Evolutionary conservation across 352 stramenopile species (phyloP).

Genomic region (Pythium folliculosum): DNA sequence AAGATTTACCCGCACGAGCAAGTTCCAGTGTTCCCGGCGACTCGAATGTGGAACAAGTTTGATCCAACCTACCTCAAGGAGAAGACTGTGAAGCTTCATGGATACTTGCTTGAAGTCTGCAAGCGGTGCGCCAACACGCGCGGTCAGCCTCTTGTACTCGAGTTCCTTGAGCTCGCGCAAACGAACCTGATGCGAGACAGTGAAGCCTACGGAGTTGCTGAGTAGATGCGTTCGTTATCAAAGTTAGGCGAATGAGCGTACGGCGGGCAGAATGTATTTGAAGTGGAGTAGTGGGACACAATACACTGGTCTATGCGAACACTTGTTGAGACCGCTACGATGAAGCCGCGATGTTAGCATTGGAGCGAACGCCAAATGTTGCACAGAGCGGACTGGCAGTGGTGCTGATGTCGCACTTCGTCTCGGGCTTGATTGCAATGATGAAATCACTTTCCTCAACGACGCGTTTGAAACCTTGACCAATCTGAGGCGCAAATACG

Average conservation of each 20-base stretch:
- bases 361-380: conserved; percentile 29
- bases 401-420: conserved; percentile 32
- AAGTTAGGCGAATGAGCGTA: background rate
- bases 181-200: conserved; percentile 23
- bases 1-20: conserved; percentile 83
- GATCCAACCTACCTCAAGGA: conserved; percentile 81
- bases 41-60: conserved; percentile 86
- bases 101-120: conserved; percentile 73
- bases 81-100: conserved; percentile 69
- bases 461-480: conserved; percentile 45
- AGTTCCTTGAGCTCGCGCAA: conserved; percentile 58
- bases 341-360: no score
- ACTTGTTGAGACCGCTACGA: background rate
- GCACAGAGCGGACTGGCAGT: conserved; percentile 36
- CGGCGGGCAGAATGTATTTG: background rate
- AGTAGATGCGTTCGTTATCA: conserved; percentile 3
- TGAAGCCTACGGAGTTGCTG: conserved; percentile 11
- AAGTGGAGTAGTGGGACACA: background rate
- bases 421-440: conserved; percentile 62
- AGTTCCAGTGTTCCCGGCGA: conserved; percentile 63
- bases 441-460: conserved; percentile 55
- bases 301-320: background rate
- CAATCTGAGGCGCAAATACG: conserved; percentile 60
- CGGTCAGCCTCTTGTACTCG: conserved; percentile 57
- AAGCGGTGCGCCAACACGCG: conserved; percentile 75